Percentiles rank a stretch among this genome's conserved stretches.
These are phyloP conservation scores for Magnaporthales sp. DNA, from an alignment of 2,329 filamentous ascomycete genomes.

Conservation along the genomic window DNA sequence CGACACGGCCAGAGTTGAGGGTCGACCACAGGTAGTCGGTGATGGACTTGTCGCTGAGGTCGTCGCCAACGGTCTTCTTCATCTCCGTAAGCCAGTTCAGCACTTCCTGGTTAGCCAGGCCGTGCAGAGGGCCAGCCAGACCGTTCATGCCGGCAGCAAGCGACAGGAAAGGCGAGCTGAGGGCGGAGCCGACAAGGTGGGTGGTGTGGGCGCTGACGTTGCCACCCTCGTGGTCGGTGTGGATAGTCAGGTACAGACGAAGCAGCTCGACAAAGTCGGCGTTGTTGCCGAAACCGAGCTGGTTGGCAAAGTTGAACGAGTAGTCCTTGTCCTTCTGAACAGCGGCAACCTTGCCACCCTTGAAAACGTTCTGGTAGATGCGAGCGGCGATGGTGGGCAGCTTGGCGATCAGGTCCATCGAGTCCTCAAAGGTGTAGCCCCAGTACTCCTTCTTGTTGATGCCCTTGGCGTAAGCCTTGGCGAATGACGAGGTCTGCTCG, in stretches of 20 bases:
- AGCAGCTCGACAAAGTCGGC: slow-evolving; percentile 96
- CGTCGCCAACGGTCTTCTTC: slow-evolving; percentile 90
- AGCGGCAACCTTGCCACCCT: slow-evolving; percentile 94
- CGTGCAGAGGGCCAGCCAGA: slow-evolving; percentile 96
- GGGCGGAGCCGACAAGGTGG: slow-evolving; percentile 90
- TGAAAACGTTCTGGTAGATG: slow-evolving; percentile 99
- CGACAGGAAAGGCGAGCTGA: slow-evolving; percentile 96
- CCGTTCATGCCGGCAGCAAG: slow-evolving; percentile 95
- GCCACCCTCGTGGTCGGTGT: slow-evolving; percentile 99
- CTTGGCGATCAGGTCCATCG: slow-evolving; percentile 99
- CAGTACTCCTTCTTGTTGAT: slow-evolving; percentile 99
- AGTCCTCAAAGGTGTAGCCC: slow-evolving; percentile 98
- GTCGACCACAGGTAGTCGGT: slow-evolving; percentile 98
- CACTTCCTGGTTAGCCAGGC: slow-evolving; percentile 98
- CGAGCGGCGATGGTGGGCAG: slow-evolving; percentile 94
- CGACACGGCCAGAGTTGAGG: slow-evolving; percentile 89
- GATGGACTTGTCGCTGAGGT: slow-evolving; percentile 93
- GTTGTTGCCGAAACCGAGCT: slow-evolving; percentile 94
- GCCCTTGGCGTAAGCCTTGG: slow-evolving; percentile 97
- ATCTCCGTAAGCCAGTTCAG: slow-evolving; percentile 99
- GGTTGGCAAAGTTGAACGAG: slow-evolving; percentile 98
- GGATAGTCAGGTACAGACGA: slow-evolving; percentile 98
- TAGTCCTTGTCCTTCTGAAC: slow-evolving; percentile 99
- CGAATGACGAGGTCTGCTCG: slow-evolving; percentile 95
- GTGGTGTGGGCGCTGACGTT: slow-evolving; percentile 99